These are phyloP conservation scores for Aspergillus arachidicola DNA, from an alignment of 2,329 filamentous ascomycete species.

Conservation along the genomic window DNA sequence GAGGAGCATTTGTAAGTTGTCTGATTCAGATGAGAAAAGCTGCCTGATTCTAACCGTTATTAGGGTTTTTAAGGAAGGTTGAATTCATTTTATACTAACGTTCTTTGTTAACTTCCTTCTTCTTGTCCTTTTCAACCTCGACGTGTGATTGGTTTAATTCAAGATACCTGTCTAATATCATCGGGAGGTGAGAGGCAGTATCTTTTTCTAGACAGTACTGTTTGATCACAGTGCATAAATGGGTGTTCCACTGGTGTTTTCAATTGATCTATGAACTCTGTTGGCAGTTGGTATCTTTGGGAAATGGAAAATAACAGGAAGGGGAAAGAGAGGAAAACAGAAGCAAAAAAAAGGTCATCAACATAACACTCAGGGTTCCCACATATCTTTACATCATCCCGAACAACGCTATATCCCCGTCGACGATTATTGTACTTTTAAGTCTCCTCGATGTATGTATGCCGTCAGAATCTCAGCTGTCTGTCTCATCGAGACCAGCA, in stretches of 20 bases:
- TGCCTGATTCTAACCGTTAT: constrained; percentile 16
- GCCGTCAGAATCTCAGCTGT: constrained; percentile 4
- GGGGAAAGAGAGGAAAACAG: not conserved
- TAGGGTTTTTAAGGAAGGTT: constrained; percentile 41
- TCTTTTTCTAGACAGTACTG: constrained; percentile 3
- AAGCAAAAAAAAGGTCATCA: not conserved
- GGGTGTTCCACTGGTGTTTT: constrained; percentile 11
- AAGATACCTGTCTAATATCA: not conserved
- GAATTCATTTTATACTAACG: constrained; percentile 6
- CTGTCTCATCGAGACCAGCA: constrained; percentile 17
- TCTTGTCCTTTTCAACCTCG: not conserved
- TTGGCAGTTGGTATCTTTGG: not conserved
- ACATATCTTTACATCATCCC: not conserved
- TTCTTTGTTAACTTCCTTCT: constrained; percentile 1
- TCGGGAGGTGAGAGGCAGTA: not conserved
- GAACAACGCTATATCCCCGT: not conserved
- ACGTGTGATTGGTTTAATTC: not conserved
- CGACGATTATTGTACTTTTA: not conserved
- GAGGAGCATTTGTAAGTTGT: constrained; percentile 49
- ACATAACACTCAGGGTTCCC: not conserved
- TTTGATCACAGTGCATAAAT: constrained; percentile 14
- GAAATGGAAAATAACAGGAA: not conserved
- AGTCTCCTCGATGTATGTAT: not conserved
- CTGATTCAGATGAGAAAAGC: not conserved
- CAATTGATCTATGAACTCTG: constrained; percentile 8